Conservation (phyloP, 129 eudicot genomes). For the Helichrysum umbraculigerum region DNA sequence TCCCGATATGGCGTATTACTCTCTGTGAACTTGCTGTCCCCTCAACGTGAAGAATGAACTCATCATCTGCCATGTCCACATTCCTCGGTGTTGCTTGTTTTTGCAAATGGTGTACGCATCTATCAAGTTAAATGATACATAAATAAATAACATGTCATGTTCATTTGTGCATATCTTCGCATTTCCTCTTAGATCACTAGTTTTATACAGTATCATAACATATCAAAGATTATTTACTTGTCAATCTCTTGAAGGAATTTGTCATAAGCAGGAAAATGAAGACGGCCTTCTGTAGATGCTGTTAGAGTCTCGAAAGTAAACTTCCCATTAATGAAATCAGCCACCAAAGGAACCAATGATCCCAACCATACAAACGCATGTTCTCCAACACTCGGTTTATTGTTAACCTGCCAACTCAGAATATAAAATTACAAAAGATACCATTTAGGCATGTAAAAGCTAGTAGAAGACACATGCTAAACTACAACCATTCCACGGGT, state of each 20-base stretch:
- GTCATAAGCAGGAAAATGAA: conserved; percentile 82
- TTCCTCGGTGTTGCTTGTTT: conserved; percentile 70
- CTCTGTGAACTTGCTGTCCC: conserved; percentile 83
- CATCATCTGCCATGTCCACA: conserved; percentile 69
- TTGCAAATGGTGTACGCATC: conserved; percentile 78
- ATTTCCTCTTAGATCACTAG: background rate
- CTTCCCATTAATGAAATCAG: conserved; percentile 66
- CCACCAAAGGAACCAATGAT: conserved; percentile 63
- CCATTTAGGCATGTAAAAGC: background rate
- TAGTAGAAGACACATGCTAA: conserved; percentile 11
- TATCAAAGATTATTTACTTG: conserved; percentile 39
- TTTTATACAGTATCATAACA: background rate
- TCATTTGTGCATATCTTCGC: background rate
- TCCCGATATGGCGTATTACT: conserved; percentile 91
- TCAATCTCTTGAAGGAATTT: conserved; percentile 63
- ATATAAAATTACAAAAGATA: conserved; percentile 12
- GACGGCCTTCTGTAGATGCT: conserved; percentile 59
- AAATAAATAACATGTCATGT: background rate
- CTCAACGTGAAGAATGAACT: conserved; percentile 86
- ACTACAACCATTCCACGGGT: background rate
- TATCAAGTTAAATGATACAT: conserved; percentile 17
- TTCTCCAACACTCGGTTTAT: conserved; percentile 62
- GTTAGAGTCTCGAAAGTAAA: conserved; percentile 84
- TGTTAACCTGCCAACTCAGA: conserved; percentile 57
- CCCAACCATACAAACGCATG: conserved; percentile 87